Base-by-base conservation (phyloP, 108 stramenopile species). In the Skeletonema grethae region DNA sequence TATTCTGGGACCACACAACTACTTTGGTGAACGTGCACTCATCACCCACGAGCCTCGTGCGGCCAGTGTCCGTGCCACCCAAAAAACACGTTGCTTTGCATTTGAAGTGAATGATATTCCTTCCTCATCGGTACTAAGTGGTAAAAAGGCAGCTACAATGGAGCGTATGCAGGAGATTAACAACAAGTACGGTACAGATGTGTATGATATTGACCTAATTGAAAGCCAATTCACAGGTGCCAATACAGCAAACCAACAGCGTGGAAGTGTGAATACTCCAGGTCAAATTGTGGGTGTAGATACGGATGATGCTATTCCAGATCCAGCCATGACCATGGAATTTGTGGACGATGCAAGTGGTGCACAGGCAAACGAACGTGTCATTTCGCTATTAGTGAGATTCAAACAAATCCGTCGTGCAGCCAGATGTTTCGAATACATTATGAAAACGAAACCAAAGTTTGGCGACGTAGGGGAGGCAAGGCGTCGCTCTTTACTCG, bases 11-110 rank as follows among this genome's bases (percentile, higher is more conserved):
- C 61, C 85, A 22, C 82, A 86, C 57, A 89, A 94, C 48, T 95
- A 84, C 71, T 97, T 97, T 75, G 96, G 96, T 15, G 96, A 97
- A 84, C 84, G 92, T n/a, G 83, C 92, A 25, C 73, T 97, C 20
- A 88, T 97, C 38, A 97, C 96, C 0, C 86, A 90, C 31, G 94
- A 97, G 74, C 94, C 92, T 3, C 88, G 96, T 5, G 96, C 96
- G 12, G 96, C 96, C 0, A 91, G 84, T 68, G 90, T 97, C 45
- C 88, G 88, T 8, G 92, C 94, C 1, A 55, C 67, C 69, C 79
- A 79, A 18, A 82, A 81, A 20, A 90, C 89, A 6, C 61, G 77
- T 11, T 87, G 86, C 59, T 87, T 87, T 65, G 86, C 88, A 28
- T 90, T 92, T 64, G 87, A 93, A 25, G 62, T 84, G 20, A 76